Base-by-base conservation (phyloP, 2,329 filamentous ascomycete species). In the Diaporthe citriasiana region DNA sequence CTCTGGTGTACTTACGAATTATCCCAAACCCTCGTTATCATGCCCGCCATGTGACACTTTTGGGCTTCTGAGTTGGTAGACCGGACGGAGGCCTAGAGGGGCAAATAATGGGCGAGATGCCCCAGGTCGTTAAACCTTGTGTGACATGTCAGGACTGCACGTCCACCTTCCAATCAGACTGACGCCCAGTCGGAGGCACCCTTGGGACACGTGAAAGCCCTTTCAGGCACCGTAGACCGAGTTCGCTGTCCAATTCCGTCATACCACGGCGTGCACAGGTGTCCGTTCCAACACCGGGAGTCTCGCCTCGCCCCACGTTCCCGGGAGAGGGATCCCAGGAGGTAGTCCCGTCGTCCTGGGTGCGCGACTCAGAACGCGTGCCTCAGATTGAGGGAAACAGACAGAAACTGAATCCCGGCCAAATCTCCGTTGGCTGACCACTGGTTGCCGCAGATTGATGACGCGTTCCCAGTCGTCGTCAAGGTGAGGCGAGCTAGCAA, bases 401-500 rank as follows among this genome's bases (percentile, higher is more conserved):
- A 27, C 9, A 25, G 47, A 45, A 68, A 51, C 45, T 53, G 63
- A 53, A 40, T 22, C 63, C 63, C 47, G 63, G 33, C 63, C 63
- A 53, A 53, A 53, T 68, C 63, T 53, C 63, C 33, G 63, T 27
- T 22, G 47, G 63, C 45, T 12, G 38, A 8, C 57, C 30, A 15
- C 63, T 27, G 9, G 47, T 13, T 45, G 63, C 45, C 33, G 47
- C 63, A 68, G 15, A 53, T 53, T 53, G 63, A 53, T 68, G 63
- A 68, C 63, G 63, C 63, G 63, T 53, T 68, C n/a, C 63, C 33
- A 40, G 45, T 35, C 47, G 30, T 68, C 63, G 63, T 68, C 33
- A 68, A 53, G n/a, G 33, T 53, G 63, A 68, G 25, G 63, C 63
- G 47, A 68, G 63, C 63, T 68, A 68, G 47, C n/a, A 13, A 22